A percentile compares a stretch with the other conserved stretches of the same genome.
phyloP scores from a whole-genome alignment of 1,284 basidiomycete species.

The Trichosporon faecale region DNA sequence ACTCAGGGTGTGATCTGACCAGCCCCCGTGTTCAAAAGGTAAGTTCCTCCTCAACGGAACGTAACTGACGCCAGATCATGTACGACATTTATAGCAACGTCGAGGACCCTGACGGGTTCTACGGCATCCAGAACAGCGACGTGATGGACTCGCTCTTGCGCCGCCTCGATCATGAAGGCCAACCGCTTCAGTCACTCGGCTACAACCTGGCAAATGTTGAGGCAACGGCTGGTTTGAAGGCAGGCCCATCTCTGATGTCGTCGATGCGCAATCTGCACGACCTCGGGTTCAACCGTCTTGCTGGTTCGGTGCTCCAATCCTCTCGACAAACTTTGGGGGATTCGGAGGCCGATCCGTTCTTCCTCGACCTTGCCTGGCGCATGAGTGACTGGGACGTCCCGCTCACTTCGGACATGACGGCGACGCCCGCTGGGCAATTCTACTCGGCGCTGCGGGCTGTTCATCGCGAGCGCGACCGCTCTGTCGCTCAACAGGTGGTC shows the following conservation, averaged over 20 bases:
- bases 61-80: conserved; percentile 57
- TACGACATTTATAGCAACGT: conserved; percentile 92
- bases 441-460: conserved; percentile 75
- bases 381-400: conserved; percentile 91
- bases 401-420: conserved; percentile 45
- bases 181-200: conserved; percentile 85
- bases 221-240: conserved; percentile 43
- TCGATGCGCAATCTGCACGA: conserved; percentile 73
- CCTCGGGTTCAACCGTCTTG: conserved; percentile 81
- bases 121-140: conserved; percentile 78
- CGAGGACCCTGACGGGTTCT: conserved; percentile 97
- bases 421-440: conserved; percentile 57
- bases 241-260: conserved; percentile 47
- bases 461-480: conserved; percentile 65
- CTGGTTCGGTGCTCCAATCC: conserved; percentile 52
- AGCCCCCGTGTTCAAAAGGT: conserved; percentile 36
- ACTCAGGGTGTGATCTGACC: conserved; percentile 25
- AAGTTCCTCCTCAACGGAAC: conserved; percentile 4
- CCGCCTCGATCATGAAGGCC: conserved; percentile 84
- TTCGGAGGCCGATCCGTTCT: conserved; percentile 57
- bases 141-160: conserved; percentile 72
- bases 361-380: conserved; percentile 80
- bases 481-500: conserved; percentile 57
- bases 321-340: conserved; percentile 5
- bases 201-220: conserved; percentile 84